Percentiles rank a stretch among this genome's conserved stretches.
Conservation (phyloP, 192 early-diverging fungal species). For the Coemansia asiatica region DNA sequence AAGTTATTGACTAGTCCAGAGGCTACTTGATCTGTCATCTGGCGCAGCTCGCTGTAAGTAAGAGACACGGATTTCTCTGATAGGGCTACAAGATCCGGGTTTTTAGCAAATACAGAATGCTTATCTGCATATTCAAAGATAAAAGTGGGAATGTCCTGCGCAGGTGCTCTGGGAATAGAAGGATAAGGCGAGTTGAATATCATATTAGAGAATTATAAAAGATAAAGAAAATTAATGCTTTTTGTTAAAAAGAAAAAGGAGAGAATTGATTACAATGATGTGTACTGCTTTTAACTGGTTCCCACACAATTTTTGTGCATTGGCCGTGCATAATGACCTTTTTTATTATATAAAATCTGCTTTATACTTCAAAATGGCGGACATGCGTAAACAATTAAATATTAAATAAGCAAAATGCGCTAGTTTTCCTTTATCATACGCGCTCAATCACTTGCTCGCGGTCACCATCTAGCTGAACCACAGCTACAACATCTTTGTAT, state of each 20-base stretch:
- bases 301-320: background rate
- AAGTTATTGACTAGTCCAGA: conserved; percentile 51
- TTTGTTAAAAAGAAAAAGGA: background rate
- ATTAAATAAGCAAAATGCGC: too few relatives aligned
- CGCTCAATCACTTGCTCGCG: background rate
- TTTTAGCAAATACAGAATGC: conserved; percentile 35
- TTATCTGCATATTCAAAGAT: conserved; percentile 27
- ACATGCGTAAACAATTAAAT: too few relatives aligned
- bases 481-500: background rate
- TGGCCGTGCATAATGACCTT: too few relatives aligned
- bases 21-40: conserved; percentile 26
- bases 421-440: background rate
- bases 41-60: conserved; percentile 33
- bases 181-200: conserved; percentile 37
- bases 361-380: too few relatives aligned
- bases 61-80: conserved; percentile 21
- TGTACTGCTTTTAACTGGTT: background rate
- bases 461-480: background rate
- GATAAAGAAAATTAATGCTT: background rate
- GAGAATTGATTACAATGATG: background rate
- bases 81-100: conserved; percentile 31
- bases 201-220: conserved; percentile 22
- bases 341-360: too few relatives aligned
- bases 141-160: conserved; percentile 48
- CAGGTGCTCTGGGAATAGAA: conserved; percentile 20